Percentiles rank a stretch among this genome's conserved stretches.
Conservation (phyloP, 2,329 filamentous ascomycete genomes). For the Coniochaeta sp. region DNA sequence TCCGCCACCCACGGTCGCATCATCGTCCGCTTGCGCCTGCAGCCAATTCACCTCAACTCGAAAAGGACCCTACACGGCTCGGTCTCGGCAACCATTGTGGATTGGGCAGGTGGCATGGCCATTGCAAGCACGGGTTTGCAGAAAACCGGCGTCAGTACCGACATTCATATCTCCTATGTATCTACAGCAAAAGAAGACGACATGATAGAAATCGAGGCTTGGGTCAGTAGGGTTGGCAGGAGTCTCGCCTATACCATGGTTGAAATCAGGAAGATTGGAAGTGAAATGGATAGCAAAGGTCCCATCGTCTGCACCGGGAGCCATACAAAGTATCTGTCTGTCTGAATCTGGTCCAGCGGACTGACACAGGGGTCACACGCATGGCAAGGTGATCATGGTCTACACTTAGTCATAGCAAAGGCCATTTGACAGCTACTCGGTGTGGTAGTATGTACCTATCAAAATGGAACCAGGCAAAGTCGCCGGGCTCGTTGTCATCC, state of each 20-base stretch:
- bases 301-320: conserved; percentile 10
- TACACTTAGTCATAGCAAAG: neutral
- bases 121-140: conserved; percentile 58
- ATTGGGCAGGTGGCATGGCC: conserved; percentile 67
- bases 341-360: neutral
- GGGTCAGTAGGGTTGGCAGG: conserved; percentile 58
- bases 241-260: conserved; percentile 62
- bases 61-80: conserved; percentile 63
- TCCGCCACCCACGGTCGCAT: conserved; percentile 38
- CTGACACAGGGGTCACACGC: neutral
- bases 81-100: conserved; percentile 63
- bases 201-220: conserved; percentile 59
- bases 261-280: conserved; percentile 49
- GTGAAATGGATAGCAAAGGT: conserved; percentile 4
- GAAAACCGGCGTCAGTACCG: conserved; percentile 62
- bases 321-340: conserved; percentile 9
- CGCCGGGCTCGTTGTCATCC: no score
- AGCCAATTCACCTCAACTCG: conserved; percentile 57
- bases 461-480: neutral
- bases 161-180: conserved; percentile 69
- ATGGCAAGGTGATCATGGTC: neutral
- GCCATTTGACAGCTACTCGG: neutral
- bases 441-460: neutral
- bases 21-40: conserved; percentile 39
- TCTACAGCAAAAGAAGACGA: conserved; percentile 57